phyloP scores from a whole-genome alignment of 2,329 filamentous ascomycete species.

The Tolypocladium ovalisporum region DNA sequence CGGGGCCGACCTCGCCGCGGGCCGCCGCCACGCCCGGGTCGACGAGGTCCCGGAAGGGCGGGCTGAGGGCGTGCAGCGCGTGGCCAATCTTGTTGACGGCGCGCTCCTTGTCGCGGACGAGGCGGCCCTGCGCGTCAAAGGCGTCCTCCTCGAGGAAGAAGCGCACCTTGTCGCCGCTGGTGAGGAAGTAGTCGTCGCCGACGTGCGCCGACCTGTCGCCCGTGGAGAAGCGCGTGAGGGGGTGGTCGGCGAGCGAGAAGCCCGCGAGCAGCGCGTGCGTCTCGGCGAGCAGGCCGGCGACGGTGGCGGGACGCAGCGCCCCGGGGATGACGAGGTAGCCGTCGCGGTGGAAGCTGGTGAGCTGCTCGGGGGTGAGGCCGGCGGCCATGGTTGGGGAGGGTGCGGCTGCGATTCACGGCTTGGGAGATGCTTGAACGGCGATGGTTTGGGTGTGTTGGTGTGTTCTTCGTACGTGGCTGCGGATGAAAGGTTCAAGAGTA shows the following conservation, averaged over 20 bases:
- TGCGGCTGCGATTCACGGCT: neutral
- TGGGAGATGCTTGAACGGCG: neutral
- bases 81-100: constrained; percentile 90
- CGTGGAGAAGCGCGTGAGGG: constrained; percentile 88
- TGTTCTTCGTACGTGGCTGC: neutral
- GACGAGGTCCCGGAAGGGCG: constrained; percentile 51
- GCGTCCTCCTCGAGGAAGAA: constrained; percentile 98
- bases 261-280: constrained; percentile 62
- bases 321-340: constrained; percentile 83
- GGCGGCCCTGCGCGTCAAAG: constrained; percentile 52
- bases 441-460: neutral
- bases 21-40: constrained; percentile 31
- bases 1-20: constrained; percentile 28
- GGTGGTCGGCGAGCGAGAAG: constrained; percentile 74
- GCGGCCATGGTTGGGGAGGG: constrained; percentile 6
- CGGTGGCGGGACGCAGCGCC: constrained; percentile 57
- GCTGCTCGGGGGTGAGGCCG: constrained; percentile 62
- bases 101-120: constrained; percentile 67
- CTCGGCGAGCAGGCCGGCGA: constrained; percentile 59
- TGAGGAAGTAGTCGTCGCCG: constrained; percentile 89
- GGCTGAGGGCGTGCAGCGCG: constrained; percentile 58
- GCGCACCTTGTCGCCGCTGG: constrained; percentile 79
- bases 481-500: too few species aligned
- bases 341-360: constrained; percentile 63
- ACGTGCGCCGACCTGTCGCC: constrained; percentile 68